phyloP scores from a whole-genome alignment of 2,329 filamentous ascomycete genomes.

The Corinectria fuckeliana region DNA sequence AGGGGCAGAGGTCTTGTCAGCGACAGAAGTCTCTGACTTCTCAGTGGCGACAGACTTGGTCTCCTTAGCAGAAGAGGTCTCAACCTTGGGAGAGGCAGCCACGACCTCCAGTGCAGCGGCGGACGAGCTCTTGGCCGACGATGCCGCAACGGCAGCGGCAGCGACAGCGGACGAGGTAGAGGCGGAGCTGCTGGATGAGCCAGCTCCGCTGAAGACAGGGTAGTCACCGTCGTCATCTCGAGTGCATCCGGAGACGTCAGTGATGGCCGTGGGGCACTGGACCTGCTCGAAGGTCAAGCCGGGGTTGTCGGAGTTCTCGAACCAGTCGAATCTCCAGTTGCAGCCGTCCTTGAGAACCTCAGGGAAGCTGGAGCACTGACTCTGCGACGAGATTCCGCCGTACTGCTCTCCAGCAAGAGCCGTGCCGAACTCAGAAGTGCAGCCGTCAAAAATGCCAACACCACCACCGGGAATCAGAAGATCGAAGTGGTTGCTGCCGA shows the following conservation, averaged over 20 bases:
- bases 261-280: constrained; percentile 58
- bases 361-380: constrained; percentile 61
- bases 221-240: constrained; percentile 41
- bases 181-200: constrained; percentile 17
- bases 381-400: constrained; percentile 60
- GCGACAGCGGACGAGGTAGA: neutral
- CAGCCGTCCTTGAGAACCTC: constrained; percentile 61
- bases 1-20: neutral
- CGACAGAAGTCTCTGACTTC: neutral
- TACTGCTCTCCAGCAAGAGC: constrained; percentile 60
- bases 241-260: constrained; percentile 47
- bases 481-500: constrained; percentile 65
- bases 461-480: constrained; percentile 63
- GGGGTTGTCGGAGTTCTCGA: constrained; percentile 64
- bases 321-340: constrained; percentile 71
- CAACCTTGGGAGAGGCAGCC: neutral
- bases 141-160: neutral
- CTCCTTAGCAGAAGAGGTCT: neutral
- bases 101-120: neutral
- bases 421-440: constrained; percentile 54
- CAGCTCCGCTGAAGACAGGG: constrained; percentile 31
- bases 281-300: constrained; percentile 61
- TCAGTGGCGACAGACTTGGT: neutral
- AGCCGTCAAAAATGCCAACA: constrained; percentile 60
- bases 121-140: neutral